These are phyloP conservation scores for Nectriaceae sp. DNA, from an alignment of 2,329 filamentous ascomycete genomes.

Conservation along the genomic window DNA sequence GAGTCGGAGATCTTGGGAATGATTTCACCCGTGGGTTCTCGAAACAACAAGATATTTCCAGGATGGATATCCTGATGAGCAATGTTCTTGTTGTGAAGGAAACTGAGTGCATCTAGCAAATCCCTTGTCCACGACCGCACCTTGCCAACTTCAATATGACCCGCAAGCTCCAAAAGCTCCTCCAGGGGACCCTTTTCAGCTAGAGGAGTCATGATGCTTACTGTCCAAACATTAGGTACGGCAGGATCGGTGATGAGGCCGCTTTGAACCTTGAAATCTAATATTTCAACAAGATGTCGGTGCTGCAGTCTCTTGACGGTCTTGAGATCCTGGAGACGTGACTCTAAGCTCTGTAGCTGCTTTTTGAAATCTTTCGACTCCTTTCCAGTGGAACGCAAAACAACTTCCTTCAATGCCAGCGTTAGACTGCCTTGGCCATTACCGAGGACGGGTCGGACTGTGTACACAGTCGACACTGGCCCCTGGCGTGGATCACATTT, in stretches of 20 bases:
- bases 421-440: conserved; percentile 58
- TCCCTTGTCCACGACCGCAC: conserved; percentile 91
- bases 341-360: conserved; percentile 75
- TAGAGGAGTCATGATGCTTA: conserved; percentile 74
- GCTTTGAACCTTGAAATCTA: conserved; percentile 79
- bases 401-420: conserved; percentile 74
- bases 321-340: conserved; percentile 74
- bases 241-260: conserved; percentile 42
- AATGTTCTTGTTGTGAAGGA: conserved; percentile 81
- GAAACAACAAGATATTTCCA: conserved; percentile 76
- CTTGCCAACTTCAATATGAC: conserved; percentile 70
- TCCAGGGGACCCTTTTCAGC: conserved; percentile 81
- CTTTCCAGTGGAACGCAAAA: conserved; percentile 57
- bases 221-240: conserved; percentile 59
- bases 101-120: conserved; percentile 84
- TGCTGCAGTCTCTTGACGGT: conserved; percentile 73
- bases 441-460: conserved; percentile 68
- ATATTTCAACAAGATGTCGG: conserved; percentile 73
- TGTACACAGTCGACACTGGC: conserved; percentile 67
- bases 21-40: conserved; percentile 67
- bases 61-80: conserved; percentile 82
- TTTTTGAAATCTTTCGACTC: conserved; percentile 70
- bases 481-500: conserved; percentile 68
- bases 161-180: conserved; percentile 79
- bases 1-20: conserved; percentile 75